Conservation (phyloP, 1,284 basidiomycete species). For the Fistulinella cinereoalba region DNA sequence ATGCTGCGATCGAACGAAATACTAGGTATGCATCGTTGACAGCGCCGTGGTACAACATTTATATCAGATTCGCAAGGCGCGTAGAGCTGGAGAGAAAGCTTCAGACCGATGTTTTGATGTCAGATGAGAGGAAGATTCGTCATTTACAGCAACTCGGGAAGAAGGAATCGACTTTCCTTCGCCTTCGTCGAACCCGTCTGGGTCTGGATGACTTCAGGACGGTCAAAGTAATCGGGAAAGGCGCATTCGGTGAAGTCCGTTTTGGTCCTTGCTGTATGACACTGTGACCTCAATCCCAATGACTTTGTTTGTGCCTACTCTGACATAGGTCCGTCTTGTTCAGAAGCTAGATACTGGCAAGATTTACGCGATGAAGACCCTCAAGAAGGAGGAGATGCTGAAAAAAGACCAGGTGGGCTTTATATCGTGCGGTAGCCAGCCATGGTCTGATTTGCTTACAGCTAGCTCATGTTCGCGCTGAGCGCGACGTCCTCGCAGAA, state of each 20-base stretch:
- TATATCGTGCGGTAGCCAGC: too few relatives aligned
- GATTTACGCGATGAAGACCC: slow-evolving; percentile 99
- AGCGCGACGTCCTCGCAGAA: slow-evolving; percentile 91
- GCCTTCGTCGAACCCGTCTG: slow-evolving; percentile 79
- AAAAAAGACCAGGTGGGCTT: slow-evolving; percentile 90
- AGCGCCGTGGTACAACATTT: neutral
- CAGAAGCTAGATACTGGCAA: slow-evolving; percentile 97
- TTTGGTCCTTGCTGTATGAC: neutral
- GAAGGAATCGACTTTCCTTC: slow-evolving; percentile 82
- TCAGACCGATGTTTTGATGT: slow-evolving; percentile 56
- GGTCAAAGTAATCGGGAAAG: slow-evolving; percentile 94
- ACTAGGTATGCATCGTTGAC: slow-evolving; percentile 52
- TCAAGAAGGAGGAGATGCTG: slow-evolving; percentile 98
- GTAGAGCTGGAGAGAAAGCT: slow-evolving; percentile 83
- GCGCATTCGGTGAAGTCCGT: slow-evolving; percentile 86
- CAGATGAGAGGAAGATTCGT: slow-evolving; percentile 77
- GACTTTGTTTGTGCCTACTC: slow-evolving; percentile 44
- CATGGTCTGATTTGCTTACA: too few relatives aligned
- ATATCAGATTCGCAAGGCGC: slow-evolving; percentile 49
- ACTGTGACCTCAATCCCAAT: slow-evolving; percentile 45
- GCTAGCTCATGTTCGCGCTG: slow-evolving; percentile 89
- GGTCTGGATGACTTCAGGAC: slow-evolving; percentile 87
- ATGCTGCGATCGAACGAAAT: slow-evolving; percentile 88
- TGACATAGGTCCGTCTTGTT: slow-evolving; percentile 80
- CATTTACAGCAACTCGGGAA: slow-evolving; percentile 80